Evolutionary conservation across 495 filamentous ascomycete species (phyloP), one percentile per base, ranked within the genome.

Genomic region (Podospora pseudocomata): DNA sequence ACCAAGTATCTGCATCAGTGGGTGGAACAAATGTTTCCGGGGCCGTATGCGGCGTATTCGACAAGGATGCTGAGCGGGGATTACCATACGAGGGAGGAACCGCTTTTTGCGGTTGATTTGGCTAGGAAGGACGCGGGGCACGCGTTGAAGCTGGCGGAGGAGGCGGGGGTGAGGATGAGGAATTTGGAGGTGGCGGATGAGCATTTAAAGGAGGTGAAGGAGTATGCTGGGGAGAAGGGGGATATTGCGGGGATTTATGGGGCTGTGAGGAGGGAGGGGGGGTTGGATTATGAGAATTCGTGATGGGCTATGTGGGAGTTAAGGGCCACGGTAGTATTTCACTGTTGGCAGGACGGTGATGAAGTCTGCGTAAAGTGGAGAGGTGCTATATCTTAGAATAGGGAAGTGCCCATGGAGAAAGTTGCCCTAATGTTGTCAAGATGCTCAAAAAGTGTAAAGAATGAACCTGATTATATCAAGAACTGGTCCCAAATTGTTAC

Each of bases 181-280:
- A 87, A 85, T 69, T 78, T 89, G 5, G 86, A 91, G 76, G 84
- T 90, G 9, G 89, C 82, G 3, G 90, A 93, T 78, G 78, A 76
- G 55, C 90, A 95, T 77, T 78, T 79, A 73, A 80, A 79, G 73
- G 76, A 82, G 68, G 88, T 95, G 27, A 90, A 93, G 81, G 86
- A 88, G 68, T 84, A 93, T 74, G 83, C 80, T 68, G 94, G 93
- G 0, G 85, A 84, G 65, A 89, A 83, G 75, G 94, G 92, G 1
- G 94, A 97, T 80, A 84, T 97, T 74, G 91, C 92, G 18, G 90
- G 86, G 5, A 90, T 97, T 60, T 96, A 96, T 81, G 92, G 93
- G 0, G 89, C 86, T 4, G 86, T 89, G 65, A 84, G 92, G 74
- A 80, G 85, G 80, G 87, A 89, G 77, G 84, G 82, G 62, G 92